These are phyloP conservation scores for Alternaria burnsii DNA, from an alignment of 2,329 filamentous ascomycete species.

Conservation along the genomic window DNA sequence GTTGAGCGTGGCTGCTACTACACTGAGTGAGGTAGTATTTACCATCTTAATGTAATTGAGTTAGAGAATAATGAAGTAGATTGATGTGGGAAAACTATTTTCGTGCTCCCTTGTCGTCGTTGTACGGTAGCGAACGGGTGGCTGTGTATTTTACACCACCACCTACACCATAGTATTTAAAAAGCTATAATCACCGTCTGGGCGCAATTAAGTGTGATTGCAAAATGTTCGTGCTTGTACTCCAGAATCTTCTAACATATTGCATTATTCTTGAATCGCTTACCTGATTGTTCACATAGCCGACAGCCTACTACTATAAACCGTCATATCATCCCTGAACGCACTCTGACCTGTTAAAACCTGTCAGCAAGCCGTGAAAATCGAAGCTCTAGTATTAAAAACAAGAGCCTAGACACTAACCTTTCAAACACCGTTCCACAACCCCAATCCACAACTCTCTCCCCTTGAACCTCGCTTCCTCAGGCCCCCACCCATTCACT, in stretches of 20 bases:
- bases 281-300: background rate
- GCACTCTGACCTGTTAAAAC: background rate
- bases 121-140: slow-evolving; percentile 1
- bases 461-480: slow-evolving; percentile 36
- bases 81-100: background rate
- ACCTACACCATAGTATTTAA: background rate
- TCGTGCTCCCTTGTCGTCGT: background rate
- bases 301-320: slow-evolving; percentile 6
- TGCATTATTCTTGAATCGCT: background rate
- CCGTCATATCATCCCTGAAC: slow-evolving; percentile 16
- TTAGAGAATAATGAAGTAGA: background rate
- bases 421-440: slow-evolving; percentile 29
- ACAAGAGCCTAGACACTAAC: background rate
- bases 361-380: background rate
- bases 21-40: background rate
- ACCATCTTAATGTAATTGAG: background rate
- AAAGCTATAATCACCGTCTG: background rate
- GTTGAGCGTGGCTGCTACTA: background rate
- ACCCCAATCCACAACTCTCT: slow-evolving; percentile 33
- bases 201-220: rapidly evolving
- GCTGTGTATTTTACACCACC: background rate
- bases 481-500: slow-evolving; percentile 34
- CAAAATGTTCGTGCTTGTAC: no score
- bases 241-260: no score
- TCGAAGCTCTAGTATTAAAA: no score